phyloP scores from a whole-genome alignment of 371 early-diverging fungal species.

The Zopfochytrium polystomum region DNA sequence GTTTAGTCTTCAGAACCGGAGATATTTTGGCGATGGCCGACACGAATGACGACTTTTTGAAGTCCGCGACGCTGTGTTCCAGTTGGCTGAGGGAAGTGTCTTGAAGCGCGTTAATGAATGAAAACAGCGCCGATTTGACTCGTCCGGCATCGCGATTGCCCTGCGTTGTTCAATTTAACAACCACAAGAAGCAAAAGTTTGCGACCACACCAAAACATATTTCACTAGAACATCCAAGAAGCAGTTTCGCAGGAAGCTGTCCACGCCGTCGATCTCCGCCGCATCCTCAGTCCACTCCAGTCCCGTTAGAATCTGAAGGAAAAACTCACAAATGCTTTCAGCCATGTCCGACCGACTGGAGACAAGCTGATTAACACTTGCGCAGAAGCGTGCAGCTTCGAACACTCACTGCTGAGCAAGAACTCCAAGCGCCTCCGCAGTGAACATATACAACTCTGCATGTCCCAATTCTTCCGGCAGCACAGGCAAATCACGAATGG shows the following conservation, averaged over 20 bases:
- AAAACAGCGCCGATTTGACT: slow-evolving; percentile 36
- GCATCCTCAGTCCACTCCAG: not conserved
- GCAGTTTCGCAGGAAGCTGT: not conserved
- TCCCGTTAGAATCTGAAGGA: not conserved
- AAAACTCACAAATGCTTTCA: not conserved
- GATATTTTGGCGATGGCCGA: slow-evolving; percentile 8
- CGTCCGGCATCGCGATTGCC: slow-evolving; percentile 16
- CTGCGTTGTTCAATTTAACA: not conserved
- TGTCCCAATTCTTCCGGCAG: not conserved
- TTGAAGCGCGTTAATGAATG: slow-evolving; percentile 29
- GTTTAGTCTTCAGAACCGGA: not conserved
- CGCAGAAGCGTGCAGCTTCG: not conserved
- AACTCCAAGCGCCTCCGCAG: slow-evolving; percentile 15
- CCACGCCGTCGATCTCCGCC: not conserved
- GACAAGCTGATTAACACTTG: not conserved
- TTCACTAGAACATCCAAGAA: not conserved
- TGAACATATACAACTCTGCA: slow-evolving; percentile 13
- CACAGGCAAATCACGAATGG: not conserved
- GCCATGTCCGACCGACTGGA: not conserved
- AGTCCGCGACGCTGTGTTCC: not conserved
- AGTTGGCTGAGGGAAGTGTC: not conserved
- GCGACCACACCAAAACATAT: not conserved
- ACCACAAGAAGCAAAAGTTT: not conserved
- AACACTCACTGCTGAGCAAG: slow-evolving; percentile 4
- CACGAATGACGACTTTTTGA: not conserved